Evolutionary conservation across 345 rosid species (phyloP), one percentile per base, ranked within the genome.

Genomic region (Heritiera fomes): DNA sequence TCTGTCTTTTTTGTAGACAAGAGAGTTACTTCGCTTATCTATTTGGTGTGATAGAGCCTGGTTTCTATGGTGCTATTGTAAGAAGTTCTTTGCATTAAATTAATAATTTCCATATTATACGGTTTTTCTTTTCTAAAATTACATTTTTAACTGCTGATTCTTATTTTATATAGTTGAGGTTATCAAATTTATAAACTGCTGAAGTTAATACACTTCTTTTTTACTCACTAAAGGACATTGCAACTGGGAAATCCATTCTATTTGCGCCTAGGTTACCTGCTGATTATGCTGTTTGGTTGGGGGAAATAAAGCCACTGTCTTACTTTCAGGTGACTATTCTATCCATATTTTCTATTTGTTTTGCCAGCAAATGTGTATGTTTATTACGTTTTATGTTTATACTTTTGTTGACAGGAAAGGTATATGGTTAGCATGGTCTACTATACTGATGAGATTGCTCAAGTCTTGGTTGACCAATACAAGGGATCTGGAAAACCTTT

Each of bases 1-100:
- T 63, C 77, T 15, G 45, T 79, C 80, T 73, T 49, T 20, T 60
- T 78, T 55, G 68, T 52, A 94, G 98, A 87, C 98, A 94, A 85
- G 97, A 94, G 87, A 94, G 98, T 85, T 95, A 93, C 84, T 93
- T 95, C 81, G 94, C 99, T 34, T 93, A 95, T 84, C 83, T 93
- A 68, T 95, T 95, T 85, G 99, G 99, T 75, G 99, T 91, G 34
- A 82, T 17, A 75, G 97, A 95, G 86, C 94, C 98, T 18, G 93
- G 91, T 63, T 93, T 92, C 82, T 91, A 85, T 76, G 99, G 95
- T 82, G 96, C 98, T 77, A 87, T 95, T 40, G 99, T 95, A 82
- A 92, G 98, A 82, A 92, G 98, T 85, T 67, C 64, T 49, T 55
- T 40, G 49, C 6, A 55, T 50, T 78, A 15, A 3, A 77, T 65